Base-by-base conservation (phyloP, 1,284 basidiomycete species). In the Ganoderma meredithae region DNA sequence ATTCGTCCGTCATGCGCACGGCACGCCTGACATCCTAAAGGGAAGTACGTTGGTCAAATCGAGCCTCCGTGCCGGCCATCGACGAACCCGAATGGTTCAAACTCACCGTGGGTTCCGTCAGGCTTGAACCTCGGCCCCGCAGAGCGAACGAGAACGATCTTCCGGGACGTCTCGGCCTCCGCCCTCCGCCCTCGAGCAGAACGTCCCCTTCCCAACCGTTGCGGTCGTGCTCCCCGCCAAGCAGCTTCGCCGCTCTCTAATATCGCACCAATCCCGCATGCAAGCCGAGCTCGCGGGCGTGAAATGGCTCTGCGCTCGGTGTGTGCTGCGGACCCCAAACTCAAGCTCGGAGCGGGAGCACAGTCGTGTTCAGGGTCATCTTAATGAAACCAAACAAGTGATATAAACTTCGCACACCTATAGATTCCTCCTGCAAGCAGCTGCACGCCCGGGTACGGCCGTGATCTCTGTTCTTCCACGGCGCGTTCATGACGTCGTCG, bases 401-500 rank as follows among this genome's bases (percentile, higher is more conserved):
- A 47, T 47, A n/a, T 47, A 22, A n/a, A 36, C 36, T 8, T 36
- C 9, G 9, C 36, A 36, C 6, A 36, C 36, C 36, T 36, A 9
- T 36, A 36, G 36, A 36, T 36, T 36, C 3, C 36, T 36, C 7
- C n/a, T 47, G 44, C n/a, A n/a, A n/a, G n/a, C n/a, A n/a, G n/a
- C n/a, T n/a, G n/a, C 19, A 47, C 7, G 44, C 8, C n/a, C 19
- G 49, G 22, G 49, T 25, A 13, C 25, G 12, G 12, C 52, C 27
- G 25, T 27, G 1, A 19, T 31, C 27, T 25, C 17, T 22, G 36
- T 92, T 91, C 77, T 91, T 90, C 68, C 92, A 85, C 43, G 90
- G 86, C n/a, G 95, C 96, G 74, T 94, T 93, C 17, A 97, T 95
- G 65, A 98, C 95, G 78, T 98, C 96, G 79, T 99, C 97, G 3